These are phyloP conservation scores for Dissoconium aciculare DNA, from an alignment of 2,329 filamentous ascomycete genomes.

Conservation along the genomic window DNA sequence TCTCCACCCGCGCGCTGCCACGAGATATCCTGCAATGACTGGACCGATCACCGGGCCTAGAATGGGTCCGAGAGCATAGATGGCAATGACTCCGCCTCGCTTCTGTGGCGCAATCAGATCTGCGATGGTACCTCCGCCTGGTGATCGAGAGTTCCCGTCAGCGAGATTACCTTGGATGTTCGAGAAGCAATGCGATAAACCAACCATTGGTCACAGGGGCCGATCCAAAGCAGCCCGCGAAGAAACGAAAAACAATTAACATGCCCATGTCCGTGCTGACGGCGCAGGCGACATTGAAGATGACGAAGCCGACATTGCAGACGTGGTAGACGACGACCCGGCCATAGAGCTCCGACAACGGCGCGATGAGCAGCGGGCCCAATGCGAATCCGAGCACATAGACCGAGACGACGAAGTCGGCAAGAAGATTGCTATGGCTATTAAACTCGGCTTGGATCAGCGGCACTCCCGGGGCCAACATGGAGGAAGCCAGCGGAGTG, in stretches of 20 bases:
- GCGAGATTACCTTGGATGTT: too few relatives aligned
- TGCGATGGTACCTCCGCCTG: constrained; percentile 11
- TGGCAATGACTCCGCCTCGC: constrained; percentile 10
- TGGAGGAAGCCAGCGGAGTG: constrained; percentile 39
- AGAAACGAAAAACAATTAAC: constrained; percentile 20
- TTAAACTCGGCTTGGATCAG: constrained; percentile 48
- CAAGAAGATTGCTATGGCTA: constrained; percentile 37
- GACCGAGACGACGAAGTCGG: constrained; percentile 51
- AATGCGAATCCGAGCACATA: constrained; percentile 41
- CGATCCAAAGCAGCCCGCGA: constrained; percentile 36
- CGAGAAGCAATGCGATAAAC: too few relatives aligned
- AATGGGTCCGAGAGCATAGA: constrained; percentile 16
- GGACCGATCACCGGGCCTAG: constrained; percentile 29
- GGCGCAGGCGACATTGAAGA: constrained; percentile 19
- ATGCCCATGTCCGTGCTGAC: constrained; percentile 14
- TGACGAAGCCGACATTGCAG: constrained; percentile 19
- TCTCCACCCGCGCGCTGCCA: constrained; percentile 40
- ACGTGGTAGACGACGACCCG: constrained; percentile 18
- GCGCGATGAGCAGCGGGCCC: constrained; percentile 31
- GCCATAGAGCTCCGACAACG: constrained; percentile 26
- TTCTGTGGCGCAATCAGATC: constrained; percentile 11
- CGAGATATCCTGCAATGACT: constrained; percentile 38
- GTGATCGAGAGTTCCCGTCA: too few relatives aligned
- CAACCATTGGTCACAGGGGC: constrained; percentile 25
- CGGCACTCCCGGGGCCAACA: constrained; percentile 54